phyloP scores from a whole-genome alignment of 768 basidiomycete genomes.

The Panus rudis region DNA sequence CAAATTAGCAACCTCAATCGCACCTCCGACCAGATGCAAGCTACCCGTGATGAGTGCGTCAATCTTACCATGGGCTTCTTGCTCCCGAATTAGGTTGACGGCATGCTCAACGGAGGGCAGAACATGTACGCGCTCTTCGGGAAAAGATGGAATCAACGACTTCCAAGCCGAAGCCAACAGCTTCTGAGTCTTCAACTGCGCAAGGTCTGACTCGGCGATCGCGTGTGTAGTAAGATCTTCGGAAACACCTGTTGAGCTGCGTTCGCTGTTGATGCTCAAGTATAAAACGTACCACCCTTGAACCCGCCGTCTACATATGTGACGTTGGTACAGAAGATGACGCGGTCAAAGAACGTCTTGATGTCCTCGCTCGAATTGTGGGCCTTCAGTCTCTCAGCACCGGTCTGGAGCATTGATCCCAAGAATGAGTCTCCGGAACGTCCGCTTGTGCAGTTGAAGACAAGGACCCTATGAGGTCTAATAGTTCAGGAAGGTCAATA shows the following conservation, averaged over 20 bases:
- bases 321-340: slow-evolving; percentile 94
- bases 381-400: slow-evolving; percentile 38
- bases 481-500: slow-evolving; percentile 13
- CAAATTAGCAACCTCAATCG: slow-evolving; percentile 85
- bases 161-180: slow-evolving; percentile 74
- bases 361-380: slow-evolving; percentile 32
- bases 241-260: slow-evolving; percentile 4
- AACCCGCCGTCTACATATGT: slow-evolving; percentile 86
- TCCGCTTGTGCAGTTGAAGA: slow-evolving; percentile 95
- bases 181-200: slow-evolving; percentile 65
- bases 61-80: slow-evolving; percentile 19
- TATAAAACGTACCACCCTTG: slow-evolving; percentile 64
- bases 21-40: slow-evolving; percentile 88
- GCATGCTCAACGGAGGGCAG: slow-evolving; percentile 88
- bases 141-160: slow-evolving; percentile 52
- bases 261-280: not conserved
- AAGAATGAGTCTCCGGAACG: slow-evolving; percentile 77
- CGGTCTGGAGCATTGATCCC: slow-evolving; percentile 44
- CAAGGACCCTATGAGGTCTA: slow-evolving; percentile 47
- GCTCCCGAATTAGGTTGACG: slow-evolving; percentile 50
- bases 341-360: slow-evolving; percentile 63
- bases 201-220: slow-evolving; percentile 54
- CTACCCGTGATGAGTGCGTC: slow-evolving; percentile 89
- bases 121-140: slow-evolving; percentile 60
- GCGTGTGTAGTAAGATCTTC: slow-evolving; percentile 75